A percentile compares a stretch with the other conserved stretches of the same genome.
These are phyloP conservation scores for Suillus occidentalis DNA, from an alignment of 768 basidiomycete genomes.

Conservation along the genomic window DNA sequence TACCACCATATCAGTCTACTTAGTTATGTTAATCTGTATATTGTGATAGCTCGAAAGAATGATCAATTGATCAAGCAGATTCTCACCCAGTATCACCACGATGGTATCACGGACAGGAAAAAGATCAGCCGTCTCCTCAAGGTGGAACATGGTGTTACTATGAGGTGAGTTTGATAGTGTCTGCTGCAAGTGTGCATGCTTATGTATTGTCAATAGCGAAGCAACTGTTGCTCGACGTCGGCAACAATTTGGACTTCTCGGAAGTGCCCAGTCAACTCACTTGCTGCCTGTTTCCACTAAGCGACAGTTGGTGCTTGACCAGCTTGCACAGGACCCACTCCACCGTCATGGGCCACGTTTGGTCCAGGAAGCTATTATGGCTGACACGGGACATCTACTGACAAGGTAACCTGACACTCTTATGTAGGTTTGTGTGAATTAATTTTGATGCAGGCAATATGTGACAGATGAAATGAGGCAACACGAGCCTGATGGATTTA, in stretches of 20 bases:
- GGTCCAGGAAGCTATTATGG: constrained; percentile 21
- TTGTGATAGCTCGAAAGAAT: constrained; percentile 16
- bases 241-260: constrained; percentile 26
- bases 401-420: constrained; percentile 10
- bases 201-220: constrained; percentile 18
- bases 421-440: not conserved
- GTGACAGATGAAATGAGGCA: constrained; percentile 20
- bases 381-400: constrained; percentile 16
- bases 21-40: not conserved
- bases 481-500: constrained; percentile 27
- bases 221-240: constrained; percentile 26
- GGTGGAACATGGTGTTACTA: constrained; percentile 27
- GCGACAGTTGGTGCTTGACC: constrained; percentile 23
- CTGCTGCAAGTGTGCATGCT: not conserved
- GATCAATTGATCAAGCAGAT: constrained; percentile 16
- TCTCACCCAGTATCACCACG: constrained; percentile 23
- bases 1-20: not conserved
- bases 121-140: constrained; percentile 22
- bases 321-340: constrained; percentile 23
- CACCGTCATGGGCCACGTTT: constrained; percentile 18
- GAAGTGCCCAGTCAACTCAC: constrained; percentile 27
- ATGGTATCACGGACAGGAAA: constrained; percentile 21
- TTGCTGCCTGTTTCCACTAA: constrained; percentile 16
- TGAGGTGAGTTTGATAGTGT: constrained; percentile 24
- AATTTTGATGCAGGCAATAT: constrained; percentile 11